Evolutionary conservation across 1,284 basidiomycete species (phyloP), one percentile per base, ranked within the genome.

Genomic region (Boletus sp.): DNA sequence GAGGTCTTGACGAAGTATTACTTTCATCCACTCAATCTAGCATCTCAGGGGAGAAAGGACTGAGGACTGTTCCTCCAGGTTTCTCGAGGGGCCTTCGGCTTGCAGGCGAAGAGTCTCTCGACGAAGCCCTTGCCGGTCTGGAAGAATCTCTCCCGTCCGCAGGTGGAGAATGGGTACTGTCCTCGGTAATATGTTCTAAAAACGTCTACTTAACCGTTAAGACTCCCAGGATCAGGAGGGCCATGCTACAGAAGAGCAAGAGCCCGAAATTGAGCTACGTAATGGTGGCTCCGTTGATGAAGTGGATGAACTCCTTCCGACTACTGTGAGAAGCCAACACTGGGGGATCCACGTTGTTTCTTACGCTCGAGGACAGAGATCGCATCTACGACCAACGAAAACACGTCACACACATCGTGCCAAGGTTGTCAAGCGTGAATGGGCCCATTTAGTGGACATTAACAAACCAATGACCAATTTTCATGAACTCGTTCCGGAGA

Each of bases 371-470:
- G 35, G 55, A 2, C 64, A 88, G 86, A 79, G 83, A 55, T 79
- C 81, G 25, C 82, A 88, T 68, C 75, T 91, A 31, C 85, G 81
- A 54, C 84, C 86, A 31, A 71, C 80, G 52, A 79, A 79, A 58
- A 64, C 80, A 11, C 77, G 77, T 58, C 78, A 76, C 30, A 57
- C 72, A 14, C 81, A 78, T 58, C 79, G 79, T 27, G 64, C 76
- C 11, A 78, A 81, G 52, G 72, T 85, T 5, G 83, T 87, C 61
- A 97, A 97, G 77, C 89, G 94, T 56, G 95, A 98, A 67, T 99
- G 97, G 97, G 97, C 97, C 3, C 97, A 98, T 80, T 91, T 95
- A 23, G 91, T 99, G 19, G 94, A 99, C 73, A 88, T 98, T 66
- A 95, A 94, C 70, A 90, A 92, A 69, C 90, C 93, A 40, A 88